phyloP scores from a whole-genome alignment of 371 early-diverging fungal genomes.

The Syncephalastrum monosporum region DNA sequence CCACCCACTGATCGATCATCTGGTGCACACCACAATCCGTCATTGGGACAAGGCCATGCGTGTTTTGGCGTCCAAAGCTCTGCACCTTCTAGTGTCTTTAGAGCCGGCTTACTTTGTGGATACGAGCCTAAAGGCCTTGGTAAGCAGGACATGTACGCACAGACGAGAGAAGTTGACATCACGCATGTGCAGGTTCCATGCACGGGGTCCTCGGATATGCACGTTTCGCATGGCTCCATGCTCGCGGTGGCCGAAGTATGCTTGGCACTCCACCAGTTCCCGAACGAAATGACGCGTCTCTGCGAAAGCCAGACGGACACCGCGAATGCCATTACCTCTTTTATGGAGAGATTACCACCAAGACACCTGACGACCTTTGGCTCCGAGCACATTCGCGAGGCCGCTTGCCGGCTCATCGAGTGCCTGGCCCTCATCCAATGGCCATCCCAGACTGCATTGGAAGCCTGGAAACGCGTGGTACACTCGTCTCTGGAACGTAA shows the following conservation, averaged over 20 bases:
- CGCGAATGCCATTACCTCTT: conserved; percentile 34
- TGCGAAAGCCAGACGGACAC: too few relatives aligned
- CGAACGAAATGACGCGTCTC: conserved; percentile 2
- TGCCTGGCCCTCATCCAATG: conserved; percentile 48
- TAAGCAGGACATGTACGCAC: conserved; percentile 11
- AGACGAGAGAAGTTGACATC: too few relatives aligned
- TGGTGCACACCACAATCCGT: conserved; percentile 54
- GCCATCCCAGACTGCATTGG: conserved; percentile 28
- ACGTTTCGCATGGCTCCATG: conserved; percentile 77
- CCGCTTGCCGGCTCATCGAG: conserved; percentile 53
- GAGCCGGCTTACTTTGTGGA: conserved; percentile 59
- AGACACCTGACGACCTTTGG: conserved; percentile 67
- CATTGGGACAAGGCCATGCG: conserved; percentile 92
- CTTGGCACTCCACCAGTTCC: conserved; percentile 48
- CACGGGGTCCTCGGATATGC: conserved; percentile 59
- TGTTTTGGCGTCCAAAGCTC: conserved; percentile 68
- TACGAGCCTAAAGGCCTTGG: conserved; percentile 43
- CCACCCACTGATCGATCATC: conserved; percentile 68
- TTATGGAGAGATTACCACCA: conserved; percentile 48
- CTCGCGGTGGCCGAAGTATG: conserved; percentile 72
- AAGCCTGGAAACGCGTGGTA: conserved; percentile 53
- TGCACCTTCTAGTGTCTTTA: conserved; percentile 61
- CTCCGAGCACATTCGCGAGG: conserved; percentile 61
- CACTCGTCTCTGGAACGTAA: conserved; percentile 61
- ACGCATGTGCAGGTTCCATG: conserved; percentile 49